These are phyloP conservation scores for Cordyceps cateniannulata DNA, from an alignment of 2,329 filamentous ascomycete genomes.

Conservation along the genomic window DNA sequence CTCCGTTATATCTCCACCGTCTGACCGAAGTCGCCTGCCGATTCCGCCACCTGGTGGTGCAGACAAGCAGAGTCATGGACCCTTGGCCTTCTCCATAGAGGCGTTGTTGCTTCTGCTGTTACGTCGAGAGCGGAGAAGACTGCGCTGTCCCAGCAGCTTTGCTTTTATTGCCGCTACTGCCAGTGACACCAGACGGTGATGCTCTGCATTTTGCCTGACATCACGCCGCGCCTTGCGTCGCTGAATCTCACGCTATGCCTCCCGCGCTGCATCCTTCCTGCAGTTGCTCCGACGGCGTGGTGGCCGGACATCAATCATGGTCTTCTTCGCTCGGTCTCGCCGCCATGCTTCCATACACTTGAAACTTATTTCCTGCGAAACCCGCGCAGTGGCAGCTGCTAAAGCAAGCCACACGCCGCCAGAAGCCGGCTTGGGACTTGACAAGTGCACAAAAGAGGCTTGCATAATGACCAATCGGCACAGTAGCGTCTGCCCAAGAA, in stretches of 20 bases:
- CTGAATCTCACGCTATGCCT: neutral
- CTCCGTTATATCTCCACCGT: slow-evolving; percentile 5
- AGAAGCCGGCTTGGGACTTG: slow-evolving; percentile 2
- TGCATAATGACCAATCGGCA: slow-evolving; percentile 7
- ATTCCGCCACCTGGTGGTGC: neutral
- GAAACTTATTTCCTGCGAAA: neutral
- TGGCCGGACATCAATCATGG: neutral
- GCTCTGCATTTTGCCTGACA: neutral
- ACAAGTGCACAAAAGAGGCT: neutral
- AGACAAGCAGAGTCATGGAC: slow-evolving; percentile 6
- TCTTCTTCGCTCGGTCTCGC: slow-evolving; percentile 1
- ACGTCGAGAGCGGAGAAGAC: neutral
- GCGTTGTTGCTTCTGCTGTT: neutral
- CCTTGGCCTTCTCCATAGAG: neutral
- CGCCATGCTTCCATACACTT: neutral
- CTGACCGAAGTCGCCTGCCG: slow-evolving; percentile 7
- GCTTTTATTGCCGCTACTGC: neutral
- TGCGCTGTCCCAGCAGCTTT: neutral
- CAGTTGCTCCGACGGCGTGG: neutral
- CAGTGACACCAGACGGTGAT: neutral
- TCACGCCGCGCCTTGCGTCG: neutral
- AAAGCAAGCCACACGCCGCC: neutral
- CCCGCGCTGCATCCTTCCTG: neutral
- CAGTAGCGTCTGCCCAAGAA: neutral
- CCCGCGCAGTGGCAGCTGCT: neutral